Conservation (phyloP, 1,139 yeast genomes). For the Pneumocystis sp. region DNA sequence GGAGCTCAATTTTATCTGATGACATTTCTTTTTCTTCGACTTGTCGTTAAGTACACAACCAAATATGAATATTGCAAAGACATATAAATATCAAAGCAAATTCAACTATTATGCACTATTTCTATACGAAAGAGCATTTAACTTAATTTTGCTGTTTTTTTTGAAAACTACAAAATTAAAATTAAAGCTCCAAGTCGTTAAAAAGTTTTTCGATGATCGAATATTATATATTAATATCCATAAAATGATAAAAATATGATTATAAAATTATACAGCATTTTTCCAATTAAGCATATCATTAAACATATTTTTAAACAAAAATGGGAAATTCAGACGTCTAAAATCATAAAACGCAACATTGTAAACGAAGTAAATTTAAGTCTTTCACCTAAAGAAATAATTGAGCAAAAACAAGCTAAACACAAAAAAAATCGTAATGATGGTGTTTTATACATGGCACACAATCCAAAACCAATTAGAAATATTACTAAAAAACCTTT, state of each 20-base stretch:
- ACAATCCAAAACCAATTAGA: not conserved
- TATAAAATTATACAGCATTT: not conserved
- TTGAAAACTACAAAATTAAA: not conserved
- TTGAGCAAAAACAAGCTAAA: not conserved
- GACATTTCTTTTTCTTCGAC: not conserved
- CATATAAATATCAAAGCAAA: not conserved
- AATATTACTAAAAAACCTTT: not conserved
- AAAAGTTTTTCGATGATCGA: not conserved
- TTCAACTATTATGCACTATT: not conserved
- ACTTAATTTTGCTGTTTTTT: not conserved
- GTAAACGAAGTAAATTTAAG: not conserved
- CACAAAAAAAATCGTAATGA: not conserved
- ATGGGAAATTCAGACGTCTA: not conserved
- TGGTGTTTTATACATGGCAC: not conserved
- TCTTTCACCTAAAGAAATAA: not conserved
- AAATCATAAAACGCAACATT: not conserved
- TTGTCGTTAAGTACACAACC: not conserved
- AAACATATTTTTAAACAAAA: not conserved
- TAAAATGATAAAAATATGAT: not conserved
- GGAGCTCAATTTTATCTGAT: not conserved
- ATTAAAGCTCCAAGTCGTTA: not conserved
- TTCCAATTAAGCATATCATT: not conserved
- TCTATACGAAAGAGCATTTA: not conserved
- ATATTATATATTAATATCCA: not conserved
- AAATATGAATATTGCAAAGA: not conserved